Conservation (phyloP, 371 early-diverging fungal genomes). For the Mucor saturninus region DNA sequence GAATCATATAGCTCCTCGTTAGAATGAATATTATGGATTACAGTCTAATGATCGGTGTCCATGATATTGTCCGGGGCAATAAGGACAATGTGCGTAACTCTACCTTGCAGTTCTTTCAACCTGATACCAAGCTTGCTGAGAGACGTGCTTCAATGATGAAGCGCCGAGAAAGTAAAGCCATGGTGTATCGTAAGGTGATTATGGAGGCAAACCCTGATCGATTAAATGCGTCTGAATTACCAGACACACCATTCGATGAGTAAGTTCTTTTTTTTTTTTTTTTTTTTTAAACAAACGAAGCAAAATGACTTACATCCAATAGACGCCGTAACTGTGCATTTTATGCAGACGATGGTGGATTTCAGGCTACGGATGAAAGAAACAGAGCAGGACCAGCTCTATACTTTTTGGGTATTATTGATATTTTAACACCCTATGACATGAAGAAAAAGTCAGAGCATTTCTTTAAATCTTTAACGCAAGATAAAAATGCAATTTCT, state of each 20-base stretch:
- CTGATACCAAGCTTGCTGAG: constrained; percentile 55
- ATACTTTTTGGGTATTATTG: constrained; percentile 96
- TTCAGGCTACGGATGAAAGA: constrained; percentile 76
- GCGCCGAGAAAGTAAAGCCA: constrained; percentile 67
- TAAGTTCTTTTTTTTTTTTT: constrained; percentile 23
- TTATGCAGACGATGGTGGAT: constrained; percentile 92
- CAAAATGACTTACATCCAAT: constrained; percentile 7
- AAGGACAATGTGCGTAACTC: constrained; percentile 83
- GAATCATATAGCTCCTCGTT: constrained; percentile 67
- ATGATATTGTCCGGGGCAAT: constrained; percentile 84
- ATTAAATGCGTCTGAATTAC: constrained; percentile 57
- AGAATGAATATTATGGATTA: constrained; percentile 91
- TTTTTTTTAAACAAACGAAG: background rate
- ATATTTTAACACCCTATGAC: constrained; percentile 96
- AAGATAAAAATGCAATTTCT: constrained; percentile 83
- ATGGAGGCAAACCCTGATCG: constrained; percentile 72
- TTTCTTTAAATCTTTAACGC: constrained; percentile 81
- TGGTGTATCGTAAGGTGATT: constrained; percentile 71
- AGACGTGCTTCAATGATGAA: constrained; percentile 44
- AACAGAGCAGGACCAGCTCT: constrained; percentile 70
- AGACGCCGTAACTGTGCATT: constrained; percentile 78
- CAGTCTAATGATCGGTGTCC: constrained; percentile 88
- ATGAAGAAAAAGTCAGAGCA: constrained; percentile 88
- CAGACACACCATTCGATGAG: constrained; percentile 54
- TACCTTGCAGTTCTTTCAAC: constrained; percentile 72